Evolutionary conservation across 345 rosid genomes (phyloP), one percentile per base, ranked within the genome.

Genomic region (Melaleuca alternifolia): DNA sequence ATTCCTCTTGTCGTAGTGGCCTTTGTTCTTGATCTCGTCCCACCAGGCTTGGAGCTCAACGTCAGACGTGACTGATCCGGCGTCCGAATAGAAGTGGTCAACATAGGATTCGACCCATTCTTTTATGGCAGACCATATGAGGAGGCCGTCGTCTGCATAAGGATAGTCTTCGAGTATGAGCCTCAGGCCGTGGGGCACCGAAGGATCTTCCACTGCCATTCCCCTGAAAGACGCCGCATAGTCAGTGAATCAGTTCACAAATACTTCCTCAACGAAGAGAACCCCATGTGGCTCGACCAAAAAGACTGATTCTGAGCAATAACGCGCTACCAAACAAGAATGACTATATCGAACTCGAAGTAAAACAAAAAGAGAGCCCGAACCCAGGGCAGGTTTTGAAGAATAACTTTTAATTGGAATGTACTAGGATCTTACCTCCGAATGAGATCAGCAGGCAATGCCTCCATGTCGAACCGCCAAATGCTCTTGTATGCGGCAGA

Each of bases 401-500:
- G 2, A 44, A 16, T n/a, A 5, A 51, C 14, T 83, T n/a, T 50
- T 28, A 37, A 26, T 83, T 28, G 57, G 84, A 82, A 83, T 0
- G 84, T n/a, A 16, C 46, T 33, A 65, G 23, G 46, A 65, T 65
- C 71, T 83, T 85, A 96, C 99, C 99, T 93, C 56, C 94, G 91
- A 87, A 97, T 87, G 86, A 97, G 99, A 93, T 97, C 99, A 71
- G 98, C 96, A 79, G 99, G 98, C 91, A 97, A 92, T 62, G 96
- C 96, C 88, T 96, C 97, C 98, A 93, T 94, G 88, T 97, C 99
- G 46, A 97, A 97, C 88, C 92, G 89, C 98, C 98, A 96, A 91
- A 85, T 79, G 75, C 88, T 93, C 92, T 97, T 90, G 89, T 97
- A 97, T 0, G 98, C 98, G 3, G 96, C 95, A n/a, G 99, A 93